Evolutionary conservation across 306 rosid genomes (phyloP), one percentile per base, ranked within the genome.

Genomic region (Datisca glomerata): DNA sequence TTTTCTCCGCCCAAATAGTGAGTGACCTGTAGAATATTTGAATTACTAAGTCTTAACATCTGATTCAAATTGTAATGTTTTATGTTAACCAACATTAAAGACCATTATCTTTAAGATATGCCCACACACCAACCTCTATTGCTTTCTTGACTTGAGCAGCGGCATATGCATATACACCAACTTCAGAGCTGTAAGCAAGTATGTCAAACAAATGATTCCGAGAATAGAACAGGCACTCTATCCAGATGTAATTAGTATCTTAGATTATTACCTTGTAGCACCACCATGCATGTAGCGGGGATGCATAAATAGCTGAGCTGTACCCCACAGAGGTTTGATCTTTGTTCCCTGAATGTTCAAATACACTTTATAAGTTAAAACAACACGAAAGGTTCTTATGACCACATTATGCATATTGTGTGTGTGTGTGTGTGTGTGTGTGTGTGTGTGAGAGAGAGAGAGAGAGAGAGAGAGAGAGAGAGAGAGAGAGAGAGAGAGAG

Each of bases 101-200:
- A 12, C 8, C 0, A 24, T 12, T 5, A 47, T 20, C 21, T 14
- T n/a, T 7, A 47, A 15, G 15, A 41, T 27, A 45, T 42, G 21
- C 38, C 46, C 51, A 50, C 14, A 57, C 21, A 61, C 51, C 28
- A 50, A 89, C 95, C 92, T 89, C 98, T 15, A 80, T 77, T 51
- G 96, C 98, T 73, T 89, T 89, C 79, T 89, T 89, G 51, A 84
- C 98, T 82, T 89, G 96, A 25, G 98, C 98, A 40, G 95, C 93
- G 57, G 81, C 95, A 77, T 80, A 84, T 53, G 86, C 86, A 57
- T 70, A 89, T 23, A 80, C 98, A 16, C 52, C 64, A 44, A 89
- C 27, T 73, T 89, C 92, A 28, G 95, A 60, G 74, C 98, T 89
- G 84, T 33, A 68, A 62, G 45, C 63, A 53, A 28, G 45, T 41